Base-by-base conservation (phyloP, 2,329 filamentous ascomycete species). In the Ascochyta rabiei region DNA sequence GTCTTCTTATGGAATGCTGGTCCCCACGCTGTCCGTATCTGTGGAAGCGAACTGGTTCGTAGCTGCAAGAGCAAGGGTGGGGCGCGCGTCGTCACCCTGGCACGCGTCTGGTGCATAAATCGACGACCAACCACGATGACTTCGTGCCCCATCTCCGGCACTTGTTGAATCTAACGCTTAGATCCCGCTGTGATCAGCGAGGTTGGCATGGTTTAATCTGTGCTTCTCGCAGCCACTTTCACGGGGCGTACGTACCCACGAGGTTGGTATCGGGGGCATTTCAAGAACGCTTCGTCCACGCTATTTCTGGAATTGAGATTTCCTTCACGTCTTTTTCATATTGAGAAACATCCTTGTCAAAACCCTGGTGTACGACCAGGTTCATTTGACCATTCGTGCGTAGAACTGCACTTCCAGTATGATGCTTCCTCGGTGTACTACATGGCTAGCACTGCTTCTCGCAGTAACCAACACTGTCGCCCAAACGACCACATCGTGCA, bases 401-500 rank as follows among this genome's bases (percentile, higher is more conserved):
- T 28, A 31, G 15, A 7, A 7, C n/a, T n/a, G 4, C 37, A 34
- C 30, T 23, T 19, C 6, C 24, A 21, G 3, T 13, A 49, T 28
- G 12, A 46, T 41, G 37, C 21, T 41, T 24, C 13, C 42, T 37
- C 43, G 15, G n/a, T 23, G n/a, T 30, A 37, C 34, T n/a, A 35
- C 53, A 12, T 48, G 40, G 33, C 33, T 50, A 10, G 40, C 51
- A 28, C 26, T 57, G 35, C 40, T 57, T 9, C 35, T 48, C n/a
- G 46, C 42, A 30, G 35, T 34, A 28, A 19, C 51, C 19, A 56
- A 59, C 23, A 47, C 63, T n/a, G 53, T 60, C 18, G 75, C 69
- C 19, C 76, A 79, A 56, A 79, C 76, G 35, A 74, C 68, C 47
- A 77, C 75, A 19, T 63, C 68, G 28, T 78, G 76, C 59, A 67